Evolutionary conservation across 2,329 filamentous ascomycete genomes (phyloP).

Genomic region (Pseudocercospora fuligena): DNA sequence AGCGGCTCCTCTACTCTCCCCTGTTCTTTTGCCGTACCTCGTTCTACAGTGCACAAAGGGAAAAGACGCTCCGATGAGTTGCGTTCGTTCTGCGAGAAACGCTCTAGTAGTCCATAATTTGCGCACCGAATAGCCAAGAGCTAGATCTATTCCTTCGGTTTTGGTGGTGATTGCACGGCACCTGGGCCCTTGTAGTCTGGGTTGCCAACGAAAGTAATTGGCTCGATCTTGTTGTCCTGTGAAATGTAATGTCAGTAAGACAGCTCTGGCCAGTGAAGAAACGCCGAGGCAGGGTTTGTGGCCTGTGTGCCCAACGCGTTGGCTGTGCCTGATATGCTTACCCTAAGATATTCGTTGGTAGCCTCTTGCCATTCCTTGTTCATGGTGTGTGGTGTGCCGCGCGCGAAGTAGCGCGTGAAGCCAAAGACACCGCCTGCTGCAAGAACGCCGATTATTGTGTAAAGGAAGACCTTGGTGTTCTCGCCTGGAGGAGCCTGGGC

Average conservation of each 20-base stretch:
- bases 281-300: neutral
- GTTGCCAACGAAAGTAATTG: constrained; percentile 81
- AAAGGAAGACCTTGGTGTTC: constrained; percentile 75
- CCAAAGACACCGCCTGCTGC: constrained; percentile 74
- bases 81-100: constrained; percentile 23
- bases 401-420: constrained; percentile 71
- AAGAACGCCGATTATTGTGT: constrained; percentile 70
- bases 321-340: constrained; percentile 51
- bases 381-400: constrained; percentile 81
- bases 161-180: constrained; percentile 64
- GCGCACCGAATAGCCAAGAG: constrained; percentile 17
- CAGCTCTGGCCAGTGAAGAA: neutral
- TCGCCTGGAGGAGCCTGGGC: constrained; percentile 82
- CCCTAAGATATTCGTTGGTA: constrained; percentile 91
- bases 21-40: constrained; percentile 20
- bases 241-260: neutral
- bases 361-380: constrained; percentile 96
- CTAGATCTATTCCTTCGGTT: constrained; percentile 30
- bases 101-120: constrained; percentile 26
- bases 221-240: constrained; percentile 83
- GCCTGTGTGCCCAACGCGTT: neutral
- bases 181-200: constrained; percentile 79
- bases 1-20: constrained; percentile 16
- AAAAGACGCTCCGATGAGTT: constrained; percentile 23
- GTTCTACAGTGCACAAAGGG: constrained; percentile 32